Percentiles rank a stretch among this genome's conserved stretches.
phyloP scores from a whole-genome alignment of 2,329 filamentous ascomycete species.

The Diaporthe sp. region DNA sequence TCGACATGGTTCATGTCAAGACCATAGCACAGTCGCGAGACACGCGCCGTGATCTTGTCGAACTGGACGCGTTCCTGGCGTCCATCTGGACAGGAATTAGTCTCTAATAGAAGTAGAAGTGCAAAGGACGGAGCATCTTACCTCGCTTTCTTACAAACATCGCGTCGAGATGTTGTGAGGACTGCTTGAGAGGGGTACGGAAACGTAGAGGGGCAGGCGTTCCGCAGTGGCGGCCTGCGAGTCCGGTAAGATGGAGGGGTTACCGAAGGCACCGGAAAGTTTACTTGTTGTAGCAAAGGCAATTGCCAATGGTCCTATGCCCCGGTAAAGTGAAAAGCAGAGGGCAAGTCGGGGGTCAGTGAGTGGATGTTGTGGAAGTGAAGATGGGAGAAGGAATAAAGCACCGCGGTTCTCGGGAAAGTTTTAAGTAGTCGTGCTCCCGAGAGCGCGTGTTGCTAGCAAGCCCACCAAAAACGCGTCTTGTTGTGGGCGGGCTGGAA shows the following conservation, averaged over 20 bases:
- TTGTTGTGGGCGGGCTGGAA: conserved; percentile 29
- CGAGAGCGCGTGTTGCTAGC: conserved; percentile 36
- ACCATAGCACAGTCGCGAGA: conserved; percentile 97
- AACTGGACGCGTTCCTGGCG: conserved; percentile 99
- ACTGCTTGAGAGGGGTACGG: conserved; percentile 6
- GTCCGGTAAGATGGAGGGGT: background rate
- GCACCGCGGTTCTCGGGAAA: conserved; percentile 30
- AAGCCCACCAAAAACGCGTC: conserved; percentile 32
- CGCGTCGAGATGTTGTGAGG: conserved; percentile 47
- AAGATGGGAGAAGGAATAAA: conserved; percentile 15
- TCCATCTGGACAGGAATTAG: conserved; percentile 74
- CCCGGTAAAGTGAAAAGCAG: conserved; percentile 6
- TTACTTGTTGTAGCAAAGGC: background rate
- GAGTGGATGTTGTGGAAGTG: conserved; percentile 15
- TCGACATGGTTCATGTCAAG: conserved; percentile 96
- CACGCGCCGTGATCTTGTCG: conserved; percentile 99
- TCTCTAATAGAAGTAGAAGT: background rate
- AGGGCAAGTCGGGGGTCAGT: background rate
- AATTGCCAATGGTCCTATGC: background rate
- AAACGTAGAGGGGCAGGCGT: conserved; percentile 28
- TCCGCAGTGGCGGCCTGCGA: conserved; percentile 30
- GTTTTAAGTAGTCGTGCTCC: conserved; percentile 39
- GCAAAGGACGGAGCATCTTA: conserved; percentile 52
- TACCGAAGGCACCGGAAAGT: background rate
- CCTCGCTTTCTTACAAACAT: conserved; percentile 76